Evolutionary conservation across 495 filamentous ascomycete genomes (phyloP), one percentile per base, ranked within the genome.

Genomic region (Achaetomiella virescens): DNA sequence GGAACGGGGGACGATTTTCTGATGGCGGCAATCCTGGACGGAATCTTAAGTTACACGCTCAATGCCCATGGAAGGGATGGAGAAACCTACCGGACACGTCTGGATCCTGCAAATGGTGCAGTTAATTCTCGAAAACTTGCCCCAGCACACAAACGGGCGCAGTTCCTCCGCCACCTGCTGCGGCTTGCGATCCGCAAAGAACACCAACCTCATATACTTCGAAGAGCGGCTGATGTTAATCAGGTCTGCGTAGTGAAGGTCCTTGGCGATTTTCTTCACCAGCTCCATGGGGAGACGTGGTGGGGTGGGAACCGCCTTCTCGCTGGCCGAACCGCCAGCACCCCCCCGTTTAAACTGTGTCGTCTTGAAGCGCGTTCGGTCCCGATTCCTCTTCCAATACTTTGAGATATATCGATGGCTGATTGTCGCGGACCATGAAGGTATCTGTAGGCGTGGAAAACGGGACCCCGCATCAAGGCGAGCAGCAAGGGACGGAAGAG

Each of bases 251-350:
- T 27, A 27, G 31, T 54, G 52, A 7, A 54, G 41, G 21, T 54
- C 12, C 15, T 12, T 6, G 7, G 33, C 25, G 3, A 54, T 46
- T 41, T 36, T 45, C 6, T 17, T 22, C 1, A 46, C 41, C 18
- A 54, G 41, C 25, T 54, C 52, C 48, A 51, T 27, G 21, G 48
- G 48, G 21, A 38, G 48, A 9, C 35, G 48, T 15, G 35, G 27
- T 4, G 27, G 27, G 27, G 9, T 31, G 9, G 27, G 27, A 31
- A 9, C 27, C 5, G 27, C 27, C 27, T 31, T 4, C 27, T 31
- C 27, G 27, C 27, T 31, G 27, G 9, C 27, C 9, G 27, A 31
- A 31, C 27, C 5, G 27, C 9, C 5, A 11, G 15, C 8, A 14
- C 1, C 4, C 37, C 8, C 41, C 22, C 21, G 1, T 7, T n/a